Evolutionary conservation across 345 rosid species (phyloP), one percentile per base, ranked within the genome.

Genomic region (Gossypium rotundifolium): DNA sequence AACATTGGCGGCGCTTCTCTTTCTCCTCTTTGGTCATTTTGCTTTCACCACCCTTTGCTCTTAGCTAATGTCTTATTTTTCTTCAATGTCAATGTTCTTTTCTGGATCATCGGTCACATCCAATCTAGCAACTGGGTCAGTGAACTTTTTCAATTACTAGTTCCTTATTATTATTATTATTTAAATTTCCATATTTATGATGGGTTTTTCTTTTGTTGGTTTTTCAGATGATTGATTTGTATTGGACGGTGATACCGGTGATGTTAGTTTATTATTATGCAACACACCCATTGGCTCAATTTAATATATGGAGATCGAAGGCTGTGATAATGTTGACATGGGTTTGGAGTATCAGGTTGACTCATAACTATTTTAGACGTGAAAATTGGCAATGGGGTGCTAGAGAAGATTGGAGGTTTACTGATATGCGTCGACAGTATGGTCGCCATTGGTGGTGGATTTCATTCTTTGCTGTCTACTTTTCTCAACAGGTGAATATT

Each of bases 301-400:
- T 78, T 70, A 83, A 89, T 65, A 44, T 63, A 72, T 86, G 84
- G 93, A 88, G 99, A 74, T 94, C 99, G 4, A 85, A 73, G 55
- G 80, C 84, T 59, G 93, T 88, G 73, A 80, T 87, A 1, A 8
- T 73, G 45, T 71, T 91, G 79, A 88, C 96, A 0, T 93, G 94
- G 97, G 63, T 91, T 9, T 94, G 99, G 99, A 79, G 87, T 81
- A 73, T 91, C 51, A 86, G 99, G 84, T 83, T 94, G 68, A 86
- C 89, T 74, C 93, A 94, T 79, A 94, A 88, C 83, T 94, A 94
- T 69, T 87, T 94, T 73, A 82, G 99, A 86, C 90, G 99, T 52
- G 99, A 93, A 80, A 93, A 89, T 22, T 94, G 99, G 99, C 89
- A 88, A 75, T 94, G 91, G 94, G 99, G 99, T 18, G 96, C 93